These are phyloP conservation scores for Linderina pennispora DNA, from an alignment of 192 early-diverging fungal species.

Conservation along the genomic window DNA sequence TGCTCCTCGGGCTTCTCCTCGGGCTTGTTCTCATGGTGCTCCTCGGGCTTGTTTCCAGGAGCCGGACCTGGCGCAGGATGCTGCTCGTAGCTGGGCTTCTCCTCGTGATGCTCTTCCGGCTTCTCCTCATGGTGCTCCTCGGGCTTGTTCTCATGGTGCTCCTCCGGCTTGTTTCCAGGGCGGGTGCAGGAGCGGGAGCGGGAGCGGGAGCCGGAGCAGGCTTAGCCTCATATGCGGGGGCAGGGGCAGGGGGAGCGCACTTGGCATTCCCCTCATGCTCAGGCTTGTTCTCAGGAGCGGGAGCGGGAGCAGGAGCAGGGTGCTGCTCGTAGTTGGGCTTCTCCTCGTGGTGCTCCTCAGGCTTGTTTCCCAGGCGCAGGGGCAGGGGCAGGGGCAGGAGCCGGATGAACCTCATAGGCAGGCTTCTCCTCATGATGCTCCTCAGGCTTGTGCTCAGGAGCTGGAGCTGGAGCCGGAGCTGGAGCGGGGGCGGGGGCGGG, in stretches of 20 bases:
- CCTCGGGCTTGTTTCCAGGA: not conserved
- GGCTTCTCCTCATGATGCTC: not conserved
- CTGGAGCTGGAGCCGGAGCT: not conserved
- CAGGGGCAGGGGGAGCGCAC: slow-evolving; percentile 4
- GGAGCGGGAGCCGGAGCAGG: not conserved
- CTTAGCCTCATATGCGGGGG: slow-evolving; percentile 11
- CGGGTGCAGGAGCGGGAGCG: slow-evolving; percentile 2
- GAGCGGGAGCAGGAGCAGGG: slow-evolving; percentile 4
- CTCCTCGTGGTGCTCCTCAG: slow-evolving; percentile 6
- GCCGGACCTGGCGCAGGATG: not conserved
- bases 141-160: not conserved
- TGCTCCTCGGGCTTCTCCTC: not conserved
- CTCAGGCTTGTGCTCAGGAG: slow-evolving; percentile 1
- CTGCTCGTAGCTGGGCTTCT: not conserved
- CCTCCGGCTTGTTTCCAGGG: slow-evolving; percentile 1
- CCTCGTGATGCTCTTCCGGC: not conserved
- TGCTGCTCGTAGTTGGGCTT: not conserved
- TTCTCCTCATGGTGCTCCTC: too few species aligned
- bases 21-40: not conserved
- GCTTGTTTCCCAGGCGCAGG: not conserved
- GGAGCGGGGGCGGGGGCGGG: too few species aligned
- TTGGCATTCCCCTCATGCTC: not conserved
- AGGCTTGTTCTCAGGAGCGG: slow-evolving; percentile 6
- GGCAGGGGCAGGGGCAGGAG: not conserved
- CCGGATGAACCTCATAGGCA: not conserved